Base-by-base conservation (phyloP, 805 yeast species). In the Ogataea saltuana region DNA sequence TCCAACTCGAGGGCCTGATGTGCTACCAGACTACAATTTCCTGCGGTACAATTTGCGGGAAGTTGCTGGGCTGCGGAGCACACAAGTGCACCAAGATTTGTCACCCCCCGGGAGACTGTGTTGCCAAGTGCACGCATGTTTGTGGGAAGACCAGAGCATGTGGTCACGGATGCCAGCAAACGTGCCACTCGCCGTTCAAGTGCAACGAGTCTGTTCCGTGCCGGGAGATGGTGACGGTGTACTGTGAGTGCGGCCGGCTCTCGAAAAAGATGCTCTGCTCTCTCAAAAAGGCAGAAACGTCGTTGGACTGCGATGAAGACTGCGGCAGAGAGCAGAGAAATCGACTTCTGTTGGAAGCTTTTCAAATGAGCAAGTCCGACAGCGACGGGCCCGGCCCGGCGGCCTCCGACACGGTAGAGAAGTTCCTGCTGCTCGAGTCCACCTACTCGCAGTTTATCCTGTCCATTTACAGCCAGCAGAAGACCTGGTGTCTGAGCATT, bases 11-110 rank as follows among this genome's bases (percentile, higher is more conserved):
- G 25, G 83, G 85, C 13, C 77, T 85, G 19, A 76, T 76, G 53
- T 84, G 97, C 65, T 83, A 81, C 38, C 87, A 83, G 49, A 70
- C 71, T 3, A 71, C 69, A 21, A 88, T 83, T 0, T 79, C 87
- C 3, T 89, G 97, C 64, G 81, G 83, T 29, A 68, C 71, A 16
- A 65, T 68, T 6, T 89, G 97, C 68, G 78, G 76, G 1, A 65
- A 72, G 41, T 51, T 55, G 4, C 60, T 81, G 26, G 48, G 63
- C 0, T 69, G 75, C 47, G 83, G 86, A 28, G 53, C 64, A 27
- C 85, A 79, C 53, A 55, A 50, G 33, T 83, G 89, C 58, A 56
- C 67, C 16, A 72, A 72, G 49, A 61, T 69, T 40, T 70, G 97
- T 58, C 88, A 81, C 55, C 42, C 39, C 11, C 67, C 68, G 1